phyloP scores from a whole-genome alignment of 1,284 basidiomycete genomes.

The Naganishia liquefaciens region DNA sequence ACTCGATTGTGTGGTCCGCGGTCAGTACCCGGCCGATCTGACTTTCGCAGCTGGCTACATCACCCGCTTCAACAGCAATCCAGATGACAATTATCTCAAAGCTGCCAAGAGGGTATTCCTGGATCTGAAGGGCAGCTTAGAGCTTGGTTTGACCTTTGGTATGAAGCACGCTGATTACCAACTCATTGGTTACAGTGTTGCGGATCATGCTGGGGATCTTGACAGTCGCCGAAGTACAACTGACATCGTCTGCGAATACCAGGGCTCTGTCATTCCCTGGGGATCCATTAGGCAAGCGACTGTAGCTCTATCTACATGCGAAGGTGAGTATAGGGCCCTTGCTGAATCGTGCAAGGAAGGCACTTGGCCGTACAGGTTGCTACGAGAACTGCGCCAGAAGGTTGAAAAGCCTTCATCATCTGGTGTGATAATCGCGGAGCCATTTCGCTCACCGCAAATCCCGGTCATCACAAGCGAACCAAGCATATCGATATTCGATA shows the following conservation, averaged over 20 bases:
- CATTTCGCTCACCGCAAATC: conserved; percentile 16
- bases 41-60: conserved; percentile 40
- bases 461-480: neutral
- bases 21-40: conserved; percentile 42
- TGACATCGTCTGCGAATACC: conserved; percentile 50
- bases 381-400: conserved; percentile 38
- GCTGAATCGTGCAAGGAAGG: conserved; percentile 57
- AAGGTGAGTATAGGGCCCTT: conserved; percentile 52
- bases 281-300: neutral
- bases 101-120: conserved; percentile 54
- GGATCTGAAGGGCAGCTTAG: conserved; percentile 47
- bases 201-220: conserved; percentile 49
- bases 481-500: conserved; percentile 33
- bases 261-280: neutral
- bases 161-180: neutral
- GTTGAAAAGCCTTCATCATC: conserved; percentile 10
- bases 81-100: conserved; percentile 50
- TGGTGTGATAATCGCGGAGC: conserved; percentile 37
- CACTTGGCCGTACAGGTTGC: conserved; percentile 49
- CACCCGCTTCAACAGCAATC: conserved; percentile 34
- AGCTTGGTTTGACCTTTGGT: neutral
- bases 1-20: conserved; percentile 40
- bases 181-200: neutral
- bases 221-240: conserved; percentile 47
- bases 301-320: conserved; percentile 1